phyloP scores from a whole-genome alignment of 2,329 filamentous ascomycete genomes.

The Drechslerella dactyloides region DNA sequence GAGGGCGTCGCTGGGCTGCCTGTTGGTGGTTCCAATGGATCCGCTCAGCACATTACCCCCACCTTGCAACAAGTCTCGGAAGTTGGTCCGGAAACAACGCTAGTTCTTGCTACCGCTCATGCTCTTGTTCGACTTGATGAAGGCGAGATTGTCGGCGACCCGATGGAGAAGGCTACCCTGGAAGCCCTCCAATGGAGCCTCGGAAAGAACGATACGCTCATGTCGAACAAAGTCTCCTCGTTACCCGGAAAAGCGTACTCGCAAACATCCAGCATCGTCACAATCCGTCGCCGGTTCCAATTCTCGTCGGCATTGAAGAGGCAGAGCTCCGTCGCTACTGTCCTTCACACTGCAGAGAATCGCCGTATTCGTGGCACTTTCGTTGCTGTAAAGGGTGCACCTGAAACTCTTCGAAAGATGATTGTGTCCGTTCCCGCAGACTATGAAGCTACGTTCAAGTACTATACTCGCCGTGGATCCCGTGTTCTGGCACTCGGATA shows the following conservation, averaged over 20 bases:
- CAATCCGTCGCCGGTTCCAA: constrained; percentile 95
- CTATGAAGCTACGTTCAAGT: constrained; percentile 98
- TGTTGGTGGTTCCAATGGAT: constrained; percentile 58
- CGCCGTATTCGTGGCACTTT: constrained; percentile 84
- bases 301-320: constrained; percentile 96
- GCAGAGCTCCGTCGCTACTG: constrained; percentile 89
- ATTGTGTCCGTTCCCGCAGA: constrained; percentile 78
- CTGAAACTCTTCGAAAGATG: constrained; percentile 96
- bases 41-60: constrained; percentile 69
- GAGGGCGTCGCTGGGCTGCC: constrained; percentile 88
- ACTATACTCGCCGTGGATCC: constrained; percentile 94
- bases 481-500: constrained; percentile 92
- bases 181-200: constrained; percentile 87
- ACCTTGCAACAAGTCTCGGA: constrained; percentile 70
- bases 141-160: constrained; percentile 94
- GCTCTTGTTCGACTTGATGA: constrained; percentile 95
- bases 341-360: constrained; percentile 74
- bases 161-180: constrained; percentile 97
- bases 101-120: constrained; percentile 93
- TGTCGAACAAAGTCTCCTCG: constrained; percentile 67
- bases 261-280: constrained; percentile 74
- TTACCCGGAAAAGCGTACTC: constrained; percentile 60
- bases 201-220: constrained; percentile 84
- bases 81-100: constrained; percentile 78
- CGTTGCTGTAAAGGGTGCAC: constrained; percentile 93